Base-by-base conservation (phyloP, 2,329 filamentous ascomycete species). In the Pestalotiopsis sp. region DNA sequence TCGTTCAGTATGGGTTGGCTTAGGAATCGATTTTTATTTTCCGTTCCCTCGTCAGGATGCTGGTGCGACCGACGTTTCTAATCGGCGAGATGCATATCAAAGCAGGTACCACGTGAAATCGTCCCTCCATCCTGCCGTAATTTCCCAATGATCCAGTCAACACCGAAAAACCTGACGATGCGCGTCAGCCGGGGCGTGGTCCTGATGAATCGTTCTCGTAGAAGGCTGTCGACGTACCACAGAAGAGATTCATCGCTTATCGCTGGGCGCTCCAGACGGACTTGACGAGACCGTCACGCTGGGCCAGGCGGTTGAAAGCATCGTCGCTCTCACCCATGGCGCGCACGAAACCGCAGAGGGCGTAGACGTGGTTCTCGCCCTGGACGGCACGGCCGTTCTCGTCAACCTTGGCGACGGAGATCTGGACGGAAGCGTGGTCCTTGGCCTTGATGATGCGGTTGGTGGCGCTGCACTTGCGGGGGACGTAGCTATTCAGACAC, bases 391-490 rank as follows among this genome's bases (percentile, higher is more conserved):
- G 93, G 83, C 96, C 96, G 88, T 95, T 97, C 92, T 99, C 96
- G 85, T 98, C 95, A 79, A 99, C 96, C 89, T 98, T 98, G 85
- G 92, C 95, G 83, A 99, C 89, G 79, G 92, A 93, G 85, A 99
- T 94, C 87, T 99, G 96, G 79, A 98, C 96, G 73, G 93, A 97
- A 80, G 94, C 95, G 90, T 99, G 96, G 88, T 99, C 96, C 89
- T 98, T 98, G 89, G 96, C 94, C 90, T 98, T 98, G 92, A 99
- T 98, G 90, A 67, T 67, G 57, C 96, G 94, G 93, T 97, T 97
- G 85, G 95, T 97, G 79, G 95, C 95, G 85, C 90, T 94, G 93
- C 95, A 98, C 90, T 98, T 98, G 90, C 95, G 94, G 84, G 94
- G 94, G 89, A 97, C 93, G 91, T 97, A 97, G 84, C 94, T 97